Evolutionary conservation across 1,139 yeast genomes (phyloP).

Genomic region (Suhomyces bribrorum): DNA sequence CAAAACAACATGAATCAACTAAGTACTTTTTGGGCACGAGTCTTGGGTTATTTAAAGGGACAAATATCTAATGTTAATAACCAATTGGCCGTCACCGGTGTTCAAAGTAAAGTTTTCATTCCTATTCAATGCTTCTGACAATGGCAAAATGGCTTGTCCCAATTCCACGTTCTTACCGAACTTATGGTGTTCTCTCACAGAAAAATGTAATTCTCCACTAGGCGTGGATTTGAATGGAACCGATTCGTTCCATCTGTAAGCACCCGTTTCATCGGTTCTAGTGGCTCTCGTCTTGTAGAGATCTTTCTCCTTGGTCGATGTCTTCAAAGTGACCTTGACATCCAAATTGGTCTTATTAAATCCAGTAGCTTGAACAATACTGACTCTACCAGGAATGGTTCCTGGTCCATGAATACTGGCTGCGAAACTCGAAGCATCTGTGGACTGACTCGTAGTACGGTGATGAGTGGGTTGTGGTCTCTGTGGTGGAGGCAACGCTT

Average conservation of each 20-base stretch:
- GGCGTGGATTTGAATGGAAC: conserved; percentile 66
- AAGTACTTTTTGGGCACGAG: too few species aligned
- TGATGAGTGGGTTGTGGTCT: conserved; percentile 27
- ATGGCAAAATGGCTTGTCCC: conserved; percentile 52
- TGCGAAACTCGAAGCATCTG: conserved; percentile 38
- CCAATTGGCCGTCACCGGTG: conserved; percentile 33
- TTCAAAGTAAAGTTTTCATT: conserved; percentile 30
- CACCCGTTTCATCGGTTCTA: conserved; percentile 48
- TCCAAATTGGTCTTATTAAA: conserved; percentile 36
- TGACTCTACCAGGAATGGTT: conserved; percentile 55
- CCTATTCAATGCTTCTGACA: conserved; percentile 41
- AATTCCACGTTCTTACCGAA: conserved; percentile 71
- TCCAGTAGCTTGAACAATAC: conserved; percentile 46
- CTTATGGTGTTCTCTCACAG: conserved; percentile 66
- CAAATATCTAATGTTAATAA: conserved; percentile 32
- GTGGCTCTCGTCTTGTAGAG: conserved; percentile 64
- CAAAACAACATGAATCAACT: too few species aligned
- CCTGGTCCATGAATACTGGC: conserved; percentile 34
- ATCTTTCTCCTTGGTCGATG: conserved; percentile 55
- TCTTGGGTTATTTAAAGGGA: too few species aligned
- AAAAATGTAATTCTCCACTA: conserved; percentile 58
- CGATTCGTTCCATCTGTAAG: conserved; percentile 63
- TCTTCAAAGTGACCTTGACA: conserved; percentile 54
- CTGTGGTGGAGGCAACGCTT: conserved; percentile 46
- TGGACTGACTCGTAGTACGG: conserved; percentile 28